phyloP scores from a whole-genome alignment of 164 flowering plant genomes.

The Cinnamomum chago region DNA sequence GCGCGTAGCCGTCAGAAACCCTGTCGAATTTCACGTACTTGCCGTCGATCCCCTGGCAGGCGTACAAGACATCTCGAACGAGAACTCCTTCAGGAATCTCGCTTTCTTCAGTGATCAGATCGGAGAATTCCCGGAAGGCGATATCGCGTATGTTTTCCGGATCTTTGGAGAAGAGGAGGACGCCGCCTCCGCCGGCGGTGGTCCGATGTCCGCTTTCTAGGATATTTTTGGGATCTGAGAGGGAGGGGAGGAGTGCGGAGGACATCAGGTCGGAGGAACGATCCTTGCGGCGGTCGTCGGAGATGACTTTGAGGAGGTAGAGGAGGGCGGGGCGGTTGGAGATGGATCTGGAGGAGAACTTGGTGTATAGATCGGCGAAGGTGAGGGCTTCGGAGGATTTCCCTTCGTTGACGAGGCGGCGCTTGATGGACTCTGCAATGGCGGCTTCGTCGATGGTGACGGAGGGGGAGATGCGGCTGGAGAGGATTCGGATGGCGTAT shows the following conservation, averaged over 20 bases:
- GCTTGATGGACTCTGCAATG: conserved; percentile 88
- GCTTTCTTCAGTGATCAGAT: conserved; percentile 69
- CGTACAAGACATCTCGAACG: conserved; percentile 91
- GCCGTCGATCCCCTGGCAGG: conserved; percentile 96
- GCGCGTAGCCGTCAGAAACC: conserved; percentile 53
- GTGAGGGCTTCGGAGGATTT: conserved; percentile 81
- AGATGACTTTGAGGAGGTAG: conserved; percentile 70
- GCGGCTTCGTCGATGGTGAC: conserved; percentile 71
- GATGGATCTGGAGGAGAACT: conserved; percentile 62
- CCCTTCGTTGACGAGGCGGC: conserved; percentile 77
- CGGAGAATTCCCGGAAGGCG: conserved; percentile 68
- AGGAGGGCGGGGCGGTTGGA: conserved; percentile 82
- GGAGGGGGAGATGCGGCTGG: conserved; percentile 86
- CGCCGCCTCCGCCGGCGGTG: conserved; percentile 42
- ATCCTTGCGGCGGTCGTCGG: conserved; percentile 51
- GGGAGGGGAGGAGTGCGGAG: conserved; percentile 36
- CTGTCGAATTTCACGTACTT: conserved; percentile 63
- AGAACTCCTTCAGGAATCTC: conserved; percentile 79
- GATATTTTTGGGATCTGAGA: conserved; percentile 24
- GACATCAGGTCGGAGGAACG: conserved; percentile 26
- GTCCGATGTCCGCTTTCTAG: conserved; percentile 11
- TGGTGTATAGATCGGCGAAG: conserved; percentile 78
- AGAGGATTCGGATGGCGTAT: conserved; percentile 73
- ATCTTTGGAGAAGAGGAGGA: conserved; percentile 65
- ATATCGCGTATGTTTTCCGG: conserved; percentile 72